Evolutionary conservation across 768 basidiomycete genomes (phyloP).

Genomic region (Tricholomella constricta): DNA sequence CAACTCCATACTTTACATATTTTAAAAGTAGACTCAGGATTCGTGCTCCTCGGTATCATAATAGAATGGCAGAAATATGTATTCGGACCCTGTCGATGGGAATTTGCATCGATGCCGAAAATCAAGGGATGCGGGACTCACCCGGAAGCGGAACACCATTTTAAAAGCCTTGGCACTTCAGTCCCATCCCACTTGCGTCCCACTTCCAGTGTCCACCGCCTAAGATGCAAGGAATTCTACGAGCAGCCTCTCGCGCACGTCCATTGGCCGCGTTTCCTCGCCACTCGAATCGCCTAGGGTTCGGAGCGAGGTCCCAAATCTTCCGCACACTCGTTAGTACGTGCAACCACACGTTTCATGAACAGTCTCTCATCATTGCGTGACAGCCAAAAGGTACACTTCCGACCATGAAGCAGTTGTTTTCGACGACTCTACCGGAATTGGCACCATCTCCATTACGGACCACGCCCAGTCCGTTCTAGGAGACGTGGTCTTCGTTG

Average conservation of each 20-base stretch:
- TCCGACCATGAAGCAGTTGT: conserved; percentile 84
- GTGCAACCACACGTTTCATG: conserved; percentile 26
- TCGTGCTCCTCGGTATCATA: conserved; percentile 5
- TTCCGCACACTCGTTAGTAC: conserved; percentile 63
- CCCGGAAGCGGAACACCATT: not conserved
- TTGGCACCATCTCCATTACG: conserved; percentile 86
- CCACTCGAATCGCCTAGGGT: conserved; percentile 19
- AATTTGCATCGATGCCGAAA: not conserved
- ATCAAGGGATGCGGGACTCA: not conserved
- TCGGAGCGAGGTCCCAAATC: conserved; percentile 29
- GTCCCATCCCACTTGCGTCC: not conserved
- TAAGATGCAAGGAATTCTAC: conserved; percentile 43
- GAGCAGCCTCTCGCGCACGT: conserved; percentile 30
- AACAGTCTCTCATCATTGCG: conserved; percentile 7
- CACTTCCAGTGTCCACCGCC: conserved; percentile 8
- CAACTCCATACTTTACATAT: conserved; percentile 13
- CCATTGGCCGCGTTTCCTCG: conserved; percentile 18
- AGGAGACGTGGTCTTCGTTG: conserved; percentile 97
- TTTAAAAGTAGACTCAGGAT: conserved; percentile 17
- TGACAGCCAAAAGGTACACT: conserved; percentile 78
- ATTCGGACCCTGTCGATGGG: not conserved
- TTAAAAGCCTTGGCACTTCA: not conserved
- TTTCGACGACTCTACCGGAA: conserved; percentile 73
- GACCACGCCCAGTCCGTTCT: conserved; percentile 89
- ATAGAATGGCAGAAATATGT: not conserved